Evolutionary conservation across 805 yeast species (phyloP), one percentile per base, ranked within the genome.

Genomic region (Monosporozyma unispora): DNA sequence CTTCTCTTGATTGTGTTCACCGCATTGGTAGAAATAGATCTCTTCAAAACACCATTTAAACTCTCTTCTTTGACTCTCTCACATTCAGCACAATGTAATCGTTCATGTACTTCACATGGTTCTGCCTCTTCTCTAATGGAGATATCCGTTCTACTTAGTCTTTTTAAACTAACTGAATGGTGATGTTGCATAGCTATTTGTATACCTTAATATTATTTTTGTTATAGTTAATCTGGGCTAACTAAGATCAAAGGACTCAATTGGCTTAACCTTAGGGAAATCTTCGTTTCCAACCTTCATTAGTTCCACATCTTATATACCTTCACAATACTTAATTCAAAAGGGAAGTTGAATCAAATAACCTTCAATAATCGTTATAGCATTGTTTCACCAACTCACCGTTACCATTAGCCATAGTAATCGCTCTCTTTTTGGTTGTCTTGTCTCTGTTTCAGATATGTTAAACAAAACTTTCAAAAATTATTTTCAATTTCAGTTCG

Each of bases 11-110:
- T 28, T 21, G 35, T 46, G 33, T 47, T 53, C 10, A 52, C 45
- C 1, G 57, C 57, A 49, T 50, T 54, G 5, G 47, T 31, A 8
- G 57, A 54, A 19, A 52, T 50, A 3, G 57, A 54, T 27, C 57
- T 29, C 18, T 54, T 52, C 16, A 54, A 44, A 3, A 40, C 40
- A 7, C 42, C 48, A 28, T 46, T 33, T 28, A 44, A 29, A 19
- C 29, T 52, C 3, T 37, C 46, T 38, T 49, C 16, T 18, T 12
- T 42, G 10, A 22, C 18, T 11, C 28, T 22, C 4, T 42, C 21
- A 47, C 55, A 54, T 5, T 19, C 35, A 23, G 16, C 6, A 43
- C 57, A 52, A 14, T 38, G 14, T 8, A 52, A n/a, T 12, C 9
- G 33, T 2, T 50, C 52, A 47, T 52, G 55, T 2, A 33, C 11